phyloP scores from a whole-genome alignment of 2,329 filamentous ascomycete species.

The Chalaropsis thielavioides region DNA sequence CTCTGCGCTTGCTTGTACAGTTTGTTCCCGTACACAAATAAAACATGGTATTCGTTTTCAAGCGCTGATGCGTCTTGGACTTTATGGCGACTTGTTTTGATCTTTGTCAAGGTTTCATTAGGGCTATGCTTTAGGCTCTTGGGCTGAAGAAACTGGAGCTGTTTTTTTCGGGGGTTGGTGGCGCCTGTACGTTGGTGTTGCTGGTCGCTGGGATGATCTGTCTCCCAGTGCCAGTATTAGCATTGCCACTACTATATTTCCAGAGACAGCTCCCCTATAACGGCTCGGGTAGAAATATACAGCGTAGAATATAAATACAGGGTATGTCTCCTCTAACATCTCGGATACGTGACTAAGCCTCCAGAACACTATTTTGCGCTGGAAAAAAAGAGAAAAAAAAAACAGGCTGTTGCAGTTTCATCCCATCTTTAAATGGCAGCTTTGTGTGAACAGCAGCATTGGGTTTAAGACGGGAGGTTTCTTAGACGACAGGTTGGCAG shows the following conservation, averaged over 20 bases:
- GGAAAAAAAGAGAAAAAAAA: background rate
- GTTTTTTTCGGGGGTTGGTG: background rate
- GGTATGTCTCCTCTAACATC: background rate
- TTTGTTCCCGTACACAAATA: background rate
- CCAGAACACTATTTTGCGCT: background rate
- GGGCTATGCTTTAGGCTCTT: background rate
- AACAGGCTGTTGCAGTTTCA: background rate
- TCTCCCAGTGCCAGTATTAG: conserved; percentile 7
- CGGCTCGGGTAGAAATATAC: background rate
- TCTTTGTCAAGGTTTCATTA: background rate
- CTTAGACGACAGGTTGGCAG: background rate
- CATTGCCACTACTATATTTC: background rate
- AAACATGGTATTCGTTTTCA: background rate
- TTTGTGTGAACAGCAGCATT: background rate
- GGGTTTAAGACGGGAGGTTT: background rate
- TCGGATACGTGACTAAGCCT: background rate
- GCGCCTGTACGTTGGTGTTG: too few relatives aligned
- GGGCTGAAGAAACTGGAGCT: background rate
- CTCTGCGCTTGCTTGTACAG: background rate
- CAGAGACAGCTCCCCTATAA: background rate
- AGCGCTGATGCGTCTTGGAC: background rate
- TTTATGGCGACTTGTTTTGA: background rate
- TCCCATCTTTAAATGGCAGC: background rate
- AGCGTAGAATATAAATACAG: background rate
- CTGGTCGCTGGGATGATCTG: conserved; percentile 14